Evolutionary conservation across 2,329 filamentous ascomycete species (phyloP).

Genomic region (Talaromyces sp.): DNA sequence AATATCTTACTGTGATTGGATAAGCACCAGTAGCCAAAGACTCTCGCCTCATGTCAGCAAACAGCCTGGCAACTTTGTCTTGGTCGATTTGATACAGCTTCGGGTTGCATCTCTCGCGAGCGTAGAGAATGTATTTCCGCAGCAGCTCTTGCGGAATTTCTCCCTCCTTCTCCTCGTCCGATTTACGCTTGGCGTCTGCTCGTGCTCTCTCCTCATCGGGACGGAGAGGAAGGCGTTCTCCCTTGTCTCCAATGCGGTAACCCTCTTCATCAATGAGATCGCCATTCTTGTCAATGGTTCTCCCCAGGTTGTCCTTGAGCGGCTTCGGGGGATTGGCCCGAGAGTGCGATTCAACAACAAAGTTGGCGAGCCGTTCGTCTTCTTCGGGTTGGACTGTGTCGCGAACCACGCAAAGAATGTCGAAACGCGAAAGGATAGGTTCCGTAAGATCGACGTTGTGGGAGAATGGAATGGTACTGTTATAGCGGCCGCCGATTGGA

Average conservation of each 20-base stretch:
- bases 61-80: conserved; percentile 90
- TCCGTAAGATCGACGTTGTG: conserved; percentile 96
- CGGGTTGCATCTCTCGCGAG: conserved; percentile 78
- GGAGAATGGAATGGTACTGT: conserved; percentile 90
- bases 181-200: conserved; percentile 34
- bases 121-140: conserved; percentile 95
- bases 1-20: conserved; percentile 80
- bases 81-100: conserved; percentile 98
- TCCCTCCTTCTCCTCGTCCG: conserved; percentile 52
- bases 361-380: conserved; percentile 87
- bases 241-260: conserved; percentile 44
- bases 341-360: conserved; percentile 91
- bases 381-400: conserved; percentile 90
- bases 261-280: conserved; percentile 59
- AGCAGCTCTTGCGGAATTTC: conserved; percentile 87
- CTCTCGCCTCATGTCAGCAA: conserved; percentile 93
- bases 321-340: conserved; percentile 71
- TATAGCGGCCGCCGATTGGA: conserved; percentile 92
- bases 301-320: conserved; percentile 39
- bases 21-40: conserved; percentile 91
- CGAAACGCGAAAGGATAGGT: conserved; percentile 95
- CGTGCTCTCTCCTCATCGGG: conserved; percentile 42
- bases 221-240: conserved; percentile 25
- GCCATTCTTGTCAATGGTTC: conserved; percentile 40
- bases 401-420: conserved; percentile 91